Conservation (phyloP, 179 eudicot genomes). For the Actinidia arguta region DNA sequence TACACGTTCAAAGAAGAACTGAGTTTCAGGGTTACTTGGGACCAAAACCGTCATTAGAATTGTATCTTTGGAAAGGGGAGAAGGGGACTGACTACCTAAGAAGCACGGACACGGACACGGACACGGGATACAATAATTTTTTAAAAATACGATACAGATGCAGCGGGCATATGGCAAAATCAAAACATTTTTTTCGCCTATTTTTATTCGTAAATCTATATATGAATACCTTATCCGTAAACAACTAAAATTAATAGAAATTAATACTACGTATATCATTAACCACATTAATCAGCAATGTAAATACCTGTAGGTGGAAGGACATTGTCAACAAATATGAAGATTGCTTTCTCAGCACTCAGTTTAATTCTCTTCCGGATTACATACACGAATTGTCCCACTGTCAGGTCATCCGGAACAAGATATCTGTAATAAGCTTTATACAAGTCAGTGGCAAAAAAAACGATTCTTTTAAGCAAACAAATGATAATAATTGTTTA, state of each 20-base stretch:
- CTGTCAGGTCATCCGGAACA: slow-evolving; percentile 38
- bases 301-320: slow-evolving; percentile 39
- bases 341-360: slow-evolving; percentile 42
- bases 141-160: too few relatives aligned
- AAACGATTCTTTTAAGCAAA: not conserved
- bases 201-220: too few relatives aligned
- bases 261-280: too few relatives aligned
- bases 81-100: too few relatives aligned
- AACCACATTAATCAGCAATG: not conserved
- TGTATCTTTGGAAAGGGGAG: too few relatives aligned
- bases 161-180: too few relatives aligned
- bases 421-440: slow-evolving; percentile 27
- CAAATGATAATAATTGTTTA: not conserved
- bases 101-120: too few relatives aligned
- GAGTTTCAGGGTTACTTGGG: not conserved
- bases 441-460: not conserved
- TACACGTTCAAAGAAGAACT: not conserved
- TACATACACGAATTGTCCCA: slow-evolving; percentile 39
- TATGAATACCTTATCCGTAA: too few relatives aligned
- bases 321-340: slow-evolving; percentile 42
- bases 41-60: not conserved
- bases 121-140: too few relatives aligned
- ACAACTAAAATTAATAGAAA: too few relatives aligned
- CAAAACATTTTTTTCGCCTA: too few relatives aligned
- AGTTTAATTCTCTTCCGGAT: slow-evolving; percentile 42